Evolutionary conservation across 2,329 filamentous ascomycete species (phyloP), one percentile per base, ranked within the genome.

Genomic region (Colletotrichum liriopes): DNA sequence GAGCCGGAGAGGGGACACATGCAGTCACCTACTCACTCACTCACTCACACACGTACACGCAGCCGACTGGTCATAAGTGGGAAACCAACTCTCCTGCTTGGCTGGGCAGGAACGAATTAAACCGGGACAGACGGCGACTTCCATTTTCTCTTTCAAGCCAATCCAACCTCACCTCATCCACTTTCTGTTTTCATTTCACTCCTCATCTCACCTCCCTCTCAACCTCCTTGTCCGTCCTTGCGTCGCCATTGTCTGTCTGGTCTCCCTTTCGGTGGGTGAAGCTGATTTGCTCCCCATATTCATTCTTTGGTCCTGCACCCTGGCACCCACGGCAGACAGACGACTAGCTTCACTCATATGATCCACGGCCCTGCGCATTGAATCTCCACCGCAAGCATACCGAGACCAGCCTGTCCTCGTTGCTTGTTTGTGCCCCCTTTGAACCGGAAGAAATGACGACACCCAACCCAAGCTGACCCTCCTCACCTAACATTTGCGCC

Each of bases 391-490:
- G 37, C 60, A 45, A 16, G 35, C 47, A 23, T 63, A 26, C 47
- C 32, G 29, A 51, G 60, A 29, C 60, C n/a, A 18, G 45, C 47
- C 35, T 41, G 14, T 63, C 60, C 47, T 63, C 35, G 35, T 52
- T 51, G 60, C 60, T 63, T 63, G 35, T 32, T 63, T 63, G 41
- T 60, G 41, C 54, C 64, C 43, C 59, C 62, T 61, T 71, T 72
- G 47, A 55, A 62, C 39, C 67, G 23, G 43, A 61, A 71, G 67
- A 71, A 29, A 73, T 73, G 71, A 73, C 71, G 71, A 71, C 67
- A 71, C 71, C 35, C 55, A 37, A 43, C 67, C 56, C 43, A 49
- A 71, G 71, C 61, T 71, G 71, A 73, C 71, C 67, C 26, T 69
- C 64, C 29, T 54, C 52, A 47, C 29, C 45, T 23, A 12, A 49